phyloP scores from a whole-genome alignment of 169 alveolate genomes.

The Eimeria maxima region DNA sequence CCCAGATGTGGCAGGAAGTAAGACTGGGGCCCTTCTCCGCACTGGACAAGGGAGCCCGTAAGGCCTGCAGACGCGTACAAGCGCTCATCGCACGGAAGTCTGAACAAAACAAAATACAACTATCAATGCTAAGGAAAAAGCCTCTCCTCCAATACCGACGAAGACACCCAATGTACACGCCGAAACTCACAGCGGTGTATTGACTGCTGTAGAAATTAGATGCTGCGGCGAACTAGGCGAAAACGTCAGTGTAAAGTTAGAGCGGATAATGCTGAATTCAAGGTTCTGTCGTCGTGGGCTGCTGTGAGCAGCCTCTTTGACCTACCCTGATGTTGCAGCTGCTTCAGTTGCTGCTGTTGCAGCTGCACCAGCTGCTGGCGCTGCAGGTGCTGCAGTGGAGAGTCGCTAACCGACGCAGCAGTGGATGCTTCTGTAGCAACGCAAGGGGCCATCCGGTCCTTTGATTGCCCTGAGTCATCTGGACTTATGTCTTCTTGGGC shows the following conservation, averaged over 20 bases:
- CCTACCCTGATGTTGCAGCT: constrained; percentile 57
- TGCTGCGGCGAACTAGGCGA: background rate
- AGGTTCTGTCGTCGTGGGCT: background rate
- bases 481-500: constrained; percentile 32
- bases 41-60: constrained; percentile 1
- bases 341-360: constrained; percentile 56
- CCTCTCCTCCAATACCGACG: background rate
- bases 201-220: background rate
- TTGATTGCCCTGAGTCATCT: background rate
- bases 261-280: background rate
- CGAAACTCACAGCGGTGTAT: background rate
- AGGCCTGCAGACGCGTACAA: constrained; percentile 35
- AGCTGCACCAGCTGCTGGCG: constrained; percentile 60
- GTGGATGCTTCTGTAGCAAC: constrained; percentile 66
- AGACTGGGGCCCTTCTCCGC: constrained; percentile 51
- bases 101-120: background rate
- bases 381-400: constrained; percentile 68
- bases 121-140: background rate
- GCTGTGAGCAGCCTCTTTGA: background rate
- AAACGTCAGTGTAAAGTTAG: background rate
- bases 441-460: constrained; percentile 58
- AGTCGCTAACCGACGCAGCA: constrained; percentile 63
- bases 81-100: background rate
- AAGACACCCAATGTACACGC: background rate
- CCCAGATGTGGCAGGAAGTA: constrained; percentile 9